Evolutionary conservation across 352 stramenopile genomes (phyloP).

Genomic region (Phytophthora hibernalis): DNA sequence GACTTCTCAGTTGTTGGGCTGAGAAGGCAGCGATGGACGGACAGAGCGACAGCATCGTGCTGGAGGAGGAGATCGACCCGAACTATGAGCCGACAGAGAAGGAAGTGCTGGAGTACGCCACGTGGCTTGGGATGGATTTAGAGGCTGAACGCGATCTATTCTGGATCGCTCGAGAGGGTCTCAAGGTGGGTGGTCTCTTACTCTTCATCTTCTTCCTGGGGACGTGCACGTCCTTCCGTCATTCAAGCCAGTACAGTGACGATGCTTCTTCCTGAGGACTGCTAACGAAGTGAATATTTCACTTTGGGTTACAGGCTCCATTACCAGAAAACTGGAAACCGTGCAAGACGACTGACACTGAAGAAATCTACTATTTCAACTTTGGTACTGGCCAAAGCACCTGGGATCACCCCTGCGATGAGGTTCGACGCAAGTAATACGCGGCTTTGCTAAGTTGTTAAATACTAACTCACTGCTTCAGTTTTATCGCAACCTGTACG

Average conservation of each 20-base stretch:
- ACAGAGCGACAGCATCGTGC: constrained; percentile 84
- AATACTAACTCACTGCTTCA: constrained; percentile 34
- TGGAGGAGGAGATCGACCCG: constrained; percentile 95
- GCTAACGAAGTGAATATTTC: constrained; percentile 2
- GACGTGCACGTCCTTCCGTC: too few relatives aligned
- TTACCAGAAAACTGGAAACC: constrained; percentile 96
- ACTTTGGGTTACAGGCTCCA: constrained; percentile 55
- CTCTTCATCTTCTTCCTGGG: too few relatives aligned
- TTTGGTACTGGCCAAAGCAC: constrained; percentile 92
- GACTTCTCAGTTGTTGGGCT: constrained; percentile 8
- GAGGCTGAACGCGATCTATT: constrained; percentile 92
- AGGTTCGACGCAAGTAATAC: constrained; percentile 41
- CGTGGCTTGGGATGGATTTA: constrained; percentile 96
- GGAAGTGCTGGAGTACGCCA: constrained; percentile 94
- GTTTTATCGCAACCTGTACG: constrained; percentile 94
- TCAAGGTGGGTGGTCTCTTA: constrained; percentile 61
- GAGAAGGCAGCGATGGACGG: constrained; percentile 47
- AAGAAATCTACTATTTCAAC: constrained; percentile 98
- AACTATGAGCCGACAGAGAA: constrained; percentile 94
- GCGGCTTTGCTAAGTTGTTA: not conserved
- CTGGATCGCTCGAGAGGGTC: constrained; percentile 94
- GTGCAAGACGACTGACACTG: constrained; percentile 95
- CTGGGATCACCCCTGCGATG: constrained; percentile 96
- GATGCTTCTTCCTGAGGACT: not conserved
- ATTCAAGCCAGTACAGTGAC: too few relatives aligned